Percentiles rank a stretch among this genome's conserved stretches.
Conservation (phyloP, 192 early-diverging fungal genomes). For the Podila epigama region DNA sequence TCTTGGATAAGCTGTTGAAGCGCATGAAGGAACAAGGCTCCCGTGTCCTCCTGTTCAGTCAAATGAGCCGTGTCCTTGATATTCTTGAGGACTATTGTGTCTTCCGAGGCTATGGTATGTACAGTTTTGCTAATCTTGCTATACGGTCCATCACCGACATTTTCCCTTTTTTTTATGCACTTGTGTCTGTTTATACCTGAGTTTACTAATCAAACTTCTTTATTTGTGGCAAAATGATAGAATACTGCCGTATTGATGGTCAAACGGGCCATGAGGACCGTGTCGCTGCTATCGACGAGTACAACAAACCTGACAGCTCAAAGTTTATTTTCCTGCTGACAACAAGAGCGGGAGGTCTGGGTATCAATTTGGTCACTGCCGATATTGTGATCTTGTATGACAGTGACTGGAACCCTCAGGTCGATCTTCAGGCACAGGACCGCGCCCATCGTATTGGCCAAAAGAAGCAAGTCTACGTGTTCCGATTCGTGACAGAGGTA, state of each 20-base stretch:
- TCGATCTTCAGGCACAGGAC: constrained; percentile 94
- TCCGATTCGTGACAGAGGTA: constrained; percentile 93
- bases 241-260: constrained; percentile 98
- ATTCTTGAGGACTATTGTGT: constrained; percentile 98
- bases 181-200: not conserved
- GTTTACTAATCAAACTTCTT: not conserved
- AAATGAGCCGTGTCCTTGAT: constrained; percentile 98
- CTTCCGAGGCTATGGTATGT: constrained; percentile 80
- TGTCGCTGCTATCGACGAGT: constrained; percentile 93
- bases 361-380: constrained; percentile 96
- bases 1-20: constrained; percentile 89
- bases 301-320: constrained; percentile 84
- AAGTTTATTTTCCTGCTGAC: constrained; percentile 98
- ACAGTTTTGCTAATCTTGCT: not conserved
- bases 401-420: constrained; percentile 95
- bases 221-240: constrained; percentile 32
- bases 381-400: constrained; percentile 97
- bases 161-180: not conserved
- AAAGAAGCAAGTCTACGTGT: constrained; percentile 97
- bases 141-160: not conserved
- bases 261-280: constrained; percentile 94
- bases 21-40: constrained; percentile 88
- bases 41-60: constrained; percentile 94
- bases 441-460: constrained; percentile 99
- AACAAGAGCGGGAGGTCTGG: constrained; percentile 96